A percentile compares a stretch with the other conserved stretches of the same genome.
These are phyloP conservation scores for Diplocarpon rosae DNA, from an alignment of 2,329 filamentous ascomycete genomes.

Conservation along the genomic window DNA sequence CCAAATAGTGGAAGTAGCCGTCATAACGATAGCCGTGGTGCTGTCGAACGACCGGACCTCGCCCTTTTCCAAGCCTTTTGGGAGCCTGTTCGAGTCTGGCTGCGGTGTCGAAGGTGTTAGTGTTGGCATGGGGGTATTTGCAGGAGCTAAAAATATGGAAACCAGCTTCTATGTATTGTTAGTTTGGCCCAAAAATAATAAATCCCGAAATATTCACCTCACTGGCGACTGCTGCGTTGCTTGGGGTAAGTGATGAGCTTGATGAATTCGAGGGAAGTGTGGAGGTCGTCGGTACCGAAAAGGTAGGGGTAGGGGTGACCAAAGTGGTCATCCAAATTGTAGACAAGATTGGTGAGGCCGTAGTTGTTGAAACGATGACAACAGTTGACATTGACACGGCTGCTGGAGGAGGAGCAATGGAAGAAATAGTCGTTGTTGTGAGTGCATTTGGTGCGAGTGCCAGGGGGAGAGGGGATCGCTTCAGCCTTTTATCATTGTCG, in stretches of 20 bases:
- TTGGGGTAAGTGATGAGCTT: background rate
- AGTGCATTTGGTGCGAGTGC: background rate
- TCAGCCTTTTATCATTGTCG: constrained; percentile 1
- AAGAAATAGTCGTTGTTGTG: background rate
- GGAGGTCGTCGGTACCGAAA: background rate
- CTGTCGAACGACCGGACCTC: background rate
- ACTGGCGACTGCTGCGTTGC: background rate
- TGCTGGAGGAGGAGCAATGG: constrained; percentile 1
- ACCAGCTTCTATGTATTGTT: background rate
- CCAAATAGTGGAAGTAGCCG: constrained; percentile 3
- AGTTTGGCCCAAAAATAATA: background rate
- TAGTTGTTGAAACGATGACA: constrained; percentile 9
- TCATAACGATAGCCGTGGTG: constrained; percentile 3
- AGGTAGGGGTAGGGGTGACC: background rate
- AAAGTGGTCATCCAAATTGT: constrained; percentile 2
- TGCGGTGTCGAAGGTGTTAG: background rate
- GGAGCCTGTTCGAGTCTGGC: background rate
- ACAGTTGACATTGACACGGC: constrained; percentile 6
- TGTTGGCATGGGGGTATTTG: too few species aligned
- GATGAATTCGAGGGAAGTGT: background rate
- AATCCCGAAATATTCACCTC: too few species aligned
- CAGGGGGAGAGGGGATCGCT: background rate
- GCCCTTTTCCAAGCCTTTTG: constrained; percentile 14
- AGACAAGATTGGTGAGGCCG: constrained; percentile 1
- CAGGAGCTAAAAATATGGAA: too few species aligned